Conservation (phyloP, 192 early-diverging fungal species). For the Coemansia sp. region DNA sequence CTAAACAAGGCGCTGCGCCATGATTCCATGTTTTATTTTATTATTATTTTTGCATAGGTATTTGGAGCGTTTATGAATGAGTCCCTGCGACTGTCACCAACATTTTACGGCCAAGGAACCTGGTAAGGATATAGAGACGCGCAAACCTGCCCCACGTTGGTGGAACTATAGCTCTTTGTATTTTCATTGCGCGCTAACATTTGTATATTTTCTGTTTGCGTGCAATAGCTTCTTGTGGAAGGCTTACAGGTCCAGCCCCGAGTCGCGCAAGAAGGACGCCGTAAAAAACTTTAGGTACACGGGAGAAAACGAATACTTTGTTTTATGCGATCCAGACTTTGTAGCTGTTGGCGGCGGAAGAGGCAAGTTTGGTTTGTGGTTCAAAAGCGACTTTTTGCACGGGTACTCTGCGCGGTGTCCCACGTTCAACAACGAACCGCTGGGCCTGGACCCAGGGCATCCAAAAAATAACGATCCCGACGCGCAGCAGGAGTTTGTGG, state of each 20-base stretch:
- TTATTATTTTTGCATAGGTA: constrained; percentile 46
- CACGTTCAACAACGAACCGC: constrained; percentile 71
- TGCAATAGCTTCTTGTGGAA: constrained; percentile 69
- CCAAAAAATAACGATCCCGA: constrained; percentile 25
- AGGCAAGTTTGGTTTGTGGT: constrained; percentile 72
- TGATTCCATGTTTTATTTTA: neutral
- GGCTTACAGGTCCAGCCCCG: constrained; percentile 34
- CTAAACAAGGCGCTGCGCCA: neutral
- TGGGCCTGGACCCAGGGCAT: constrained; percentile 43
- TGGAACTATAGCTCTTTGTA: neutral
- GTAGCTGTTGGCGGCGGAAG: constrained; percentile 76
- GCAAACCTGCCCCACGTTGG: neutral
- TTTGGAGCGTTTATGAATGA: constrained; percentile 78
- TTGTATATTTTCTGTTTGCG: neutral
- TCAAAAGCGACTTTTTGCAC: constrained; percentile 64
- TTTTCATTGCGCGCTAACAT: neutral
- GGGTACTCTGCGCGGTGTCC: constrained; percentile 65
- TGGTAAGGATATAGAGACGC: constrained; percentile 49
- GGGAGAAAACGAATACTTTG: constrained; percentile 77
- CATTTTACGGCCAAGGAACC: constrained; percentile 81
- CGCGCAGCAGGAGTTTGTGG: constrained; percentile 47
- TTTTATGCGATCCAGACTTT: constrained; percentile 67
- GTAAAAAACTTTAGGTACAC: constrained; percentile 65
- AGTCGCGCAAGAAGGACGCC: constrained; percentile 46
- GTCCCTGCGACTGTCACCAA: constrained; percentile 55